Evolutionary conservation across 495 filamentous ascomycete genomes (phyloP).

Genomic region (Astrocystis sublimbata): DNA sequence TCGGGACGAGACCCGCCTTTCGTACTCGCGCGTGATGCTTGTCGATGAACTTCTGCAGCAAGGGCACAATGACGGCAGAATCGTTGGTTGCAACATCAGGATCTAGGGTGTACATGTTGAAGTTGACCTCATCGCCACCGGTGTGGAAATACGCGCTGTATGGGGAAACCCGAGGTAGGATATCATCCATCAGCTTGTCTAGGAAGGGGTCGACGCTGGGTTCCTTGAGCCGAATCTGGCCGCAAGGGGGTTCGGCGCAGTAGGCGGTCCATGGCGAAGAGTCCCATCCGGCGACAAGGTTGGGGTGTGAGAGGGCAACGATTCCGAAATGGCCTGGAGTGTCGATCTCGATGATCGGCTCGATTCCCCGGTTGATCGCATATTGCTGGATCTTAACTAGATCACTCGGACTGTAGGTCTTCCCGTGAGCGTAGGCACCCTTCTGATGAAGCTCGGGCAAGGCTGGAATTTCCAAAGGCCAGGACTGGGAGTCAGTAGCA

Average conservation of each 20-base stretch:
- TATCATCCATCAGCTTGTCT: constrained; percentile 65
- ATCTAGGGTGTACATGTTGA: constrained; percentile 71
- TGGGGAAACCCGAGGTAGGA: constrained; percentile 67
- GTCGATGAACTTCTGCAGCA: constrained; percentile 72
- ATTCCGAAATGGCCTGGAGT: constrained; percentile 76
- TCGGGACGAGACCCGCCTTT: constrained; percentile 59
- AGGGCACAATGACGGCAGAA: constrained; percentile 60
- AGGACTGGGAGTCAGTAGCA: constrained; percentile 78
- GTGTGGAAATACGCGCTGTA: constrained; percentile 77
- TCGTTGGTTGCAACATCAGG: constrained; percentile 64
- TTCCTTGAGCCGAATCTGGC: constrained; percentile 71
- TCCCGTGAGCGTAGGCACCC: constrained; percentile 63
- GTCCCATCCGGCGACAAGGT: constrained; percentile 72
- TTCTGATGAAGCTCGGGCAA: constrained; percentile 67
- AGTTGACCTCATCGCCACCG: constrained; percentile 80
- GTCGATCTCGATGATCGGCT: constrained; percentile 77
- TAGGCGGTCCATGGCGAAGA: constrained; percentile 66
- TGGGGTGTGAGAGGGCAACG: constrained; percentile 64
- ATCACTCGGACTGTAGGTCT: constrained; percentile 64
- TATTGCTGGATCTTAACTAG: constrained; percentile 65
- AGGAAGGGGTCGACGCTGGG: constrained; percentile 66
- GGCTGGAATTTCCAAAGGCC: constrained; percentile 75
- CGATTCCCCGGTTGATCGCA: constrained; percentile 64
- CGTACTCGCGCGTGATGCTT: constrained; percentile 61
- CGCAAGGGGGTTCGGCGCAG: constrained; percentile 74